phyloP scores from a whole-genome alignment of 2,329 filamentous ascomycete genomes.

The Fusarium sulawesiense region DNA sequence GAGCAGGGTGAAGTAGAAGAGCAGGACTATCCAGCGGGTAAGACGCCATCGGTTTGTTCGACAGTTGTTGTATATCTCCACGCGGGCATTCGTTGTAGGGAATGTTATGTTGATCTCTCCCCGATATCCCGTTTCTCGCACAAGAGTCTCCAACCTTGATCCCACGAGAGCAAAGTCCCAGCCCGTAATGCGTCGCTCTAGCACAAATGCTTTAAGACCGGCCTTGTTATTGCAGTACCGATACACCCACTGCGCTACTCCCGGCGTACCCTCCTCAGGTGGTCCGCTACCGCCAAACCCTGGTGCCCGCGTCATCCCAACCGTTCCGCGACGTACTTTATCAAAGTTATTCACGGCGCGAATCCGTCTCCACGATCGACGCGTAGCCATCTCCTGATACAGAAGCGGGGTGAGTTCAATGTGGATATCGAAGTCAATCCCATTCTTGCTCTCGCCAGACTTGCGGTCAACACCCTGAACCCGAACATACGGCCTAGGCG shows the following conservation, averaged over 20 bases:
- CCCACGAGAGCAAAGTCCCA: constrained; percentile 68
- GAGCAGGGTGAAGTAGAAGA: constrained; percentile 74
- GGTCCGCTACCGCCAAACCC: constrained; percentile 50
- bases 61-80: constrained; percentile 73
- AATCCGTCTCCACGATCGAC: constrained; percentile 57
- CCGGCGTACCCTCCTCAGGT: constrained; percentile 49
- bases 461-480: constrained; percentile 65
- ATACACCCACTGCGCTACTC: constrained; percentile 72
- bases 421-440: constrained; percentile 70
- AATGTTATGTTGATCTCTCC: constrained; percentile 70
- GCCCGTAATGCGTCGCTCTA: constrained; percentile 66
- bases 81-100: constrained; percentile 64
- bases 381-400: constrained; percentile 57
- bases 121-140: constrained; percentile 74
- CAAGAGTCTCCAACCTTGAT: constrained; percentile 64
- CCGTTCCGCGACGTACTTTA: constrained; percentile 72
- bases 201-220: constrained; percentile 66
- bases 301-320: constrained; percentile 64
- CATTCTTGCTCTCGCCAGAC: constrained; percentile 54
- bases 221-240: constrained; percentile 70
- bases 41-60: constrained; percentile 73
- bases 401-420: constrained; percentile 70
- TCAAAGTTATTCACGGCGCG: constrained; percentile 67
- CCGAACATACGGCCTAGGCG: constrained; percentile 65
- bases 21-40: constrained; percentile 69